phyloP scores from a whole-genome alignment of 176 grass and related monocot genomes.

The Carex littledalei region DNA sequence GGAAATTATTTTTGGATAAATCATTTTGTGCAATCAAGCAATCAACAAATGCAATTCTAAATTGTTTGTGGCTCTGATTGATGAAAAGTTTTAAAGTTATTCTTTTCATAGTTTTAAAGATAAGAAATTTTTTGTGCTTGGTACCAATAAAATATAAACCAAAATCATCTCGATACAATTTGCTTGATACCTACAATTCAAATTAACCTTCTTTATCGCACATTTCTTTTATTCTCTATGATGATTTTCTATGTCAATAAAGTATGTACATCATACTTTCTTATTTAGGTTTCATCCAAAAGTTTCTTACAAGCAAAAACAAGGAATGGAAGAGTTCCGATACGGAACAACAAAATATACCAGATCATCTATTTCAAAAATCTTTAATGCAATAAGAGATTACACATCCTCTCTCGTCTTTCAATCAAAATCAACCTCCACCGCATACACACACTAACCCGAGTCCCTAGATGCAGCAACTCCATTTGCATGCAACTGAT shows the following conservation, averaged over 20 bases:
- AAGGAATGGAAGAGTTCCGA: background rate
- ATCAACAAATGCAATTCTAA: background rate
- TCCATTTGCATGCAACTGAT: slow-evolving; percentile 11
- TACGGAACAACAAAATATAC: background rate
- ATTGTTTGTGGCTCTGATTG: background rate
- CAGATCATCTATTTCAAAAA: background rate
- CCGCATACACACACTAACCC: background rate
- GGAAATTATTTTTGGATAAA: background rate
- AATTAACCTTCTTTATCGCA: background rate
- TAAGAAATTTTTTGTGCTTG: too few relatives aligned
- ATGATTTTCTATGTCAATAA: background rate
- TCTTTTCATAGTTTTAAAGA: background rate
- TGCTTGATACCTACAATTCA: background rate
- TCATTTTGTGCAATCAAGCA: background rate
- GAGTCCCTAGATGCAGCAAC: slow-evolving; percentile 6
- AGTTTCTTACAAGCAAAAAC: background rate
- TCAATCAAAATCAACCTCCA: slow-evolving; percentile 14
- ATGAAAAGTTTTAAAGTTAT: too few relatives aligned
- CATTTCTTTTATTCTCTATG: background rate
- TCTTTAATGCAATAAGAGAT: slow-evolving; percentile 10
- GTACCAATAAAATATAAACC: background rate
- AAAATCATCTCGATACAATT: background rate
- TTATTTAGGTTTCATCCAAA: background rate
- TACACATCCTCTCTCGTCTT: background rate
- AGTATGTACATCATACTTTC: background rate